Conservation (phyloP, 2,329 filamentous ascomycete genomes). For the Dothideomycetes sp. region DNA sequence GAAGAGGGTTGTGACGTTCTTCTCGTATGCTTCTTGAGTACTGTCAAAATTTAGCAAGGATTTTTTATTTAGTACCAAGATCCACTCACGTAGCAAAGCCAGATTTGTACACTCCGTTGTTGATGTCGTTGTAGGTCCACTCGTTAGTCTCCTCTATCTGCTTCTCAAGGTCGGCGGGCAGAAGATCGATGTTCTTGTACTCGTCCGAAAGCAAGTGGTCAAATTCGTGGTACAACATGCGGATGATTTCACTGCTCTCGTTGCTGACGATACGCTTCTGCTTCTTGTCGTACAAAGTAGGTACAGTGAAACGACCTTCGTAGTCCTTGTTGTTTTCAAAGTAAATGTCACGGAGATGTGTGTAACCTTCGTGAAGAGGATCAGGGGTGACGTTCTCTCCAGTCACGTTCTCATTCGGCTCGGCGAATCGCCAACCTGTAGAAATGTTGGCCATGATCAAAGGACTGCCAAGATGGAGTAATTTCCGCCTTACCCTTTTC, state of each 20-base stretch:
- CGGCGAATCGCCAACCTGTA: constrained; percentile 74
- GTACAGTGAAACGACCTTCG: constrained; percentile 74
- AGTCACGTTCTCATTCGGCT: constrained; percentile 47
- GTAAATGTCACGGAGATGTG: constrained; percentile 70
- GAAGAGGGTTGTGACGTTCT: constrained; percentile 39
- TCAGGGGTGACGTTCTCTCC: constrained; percentile 50
- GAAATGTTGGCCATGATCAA: neutral
- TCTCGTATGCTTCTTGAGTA: constrained; percentile 42
- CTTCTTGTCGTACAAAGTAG: constrained; percentile 64
- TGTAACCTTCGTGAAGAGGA: constrained; percentile 58
- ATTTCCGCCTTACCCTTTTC: constrained; percentile 44
- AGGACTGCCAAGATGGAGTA: neutral
- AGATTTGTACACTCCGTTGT: constrained; percentile 37
- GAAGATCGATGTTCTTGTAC: constrained; percentile 36
- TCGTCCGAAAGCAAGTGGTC: constrained; percentile 41
- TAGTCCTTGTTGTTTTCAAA: constrained; percentile 66
- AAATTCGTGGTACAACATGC: constrained; percentile 75
- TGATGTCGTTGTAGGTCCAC: constrained; percentile 40
- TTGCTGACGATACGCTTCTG: constrained; percentile 65
- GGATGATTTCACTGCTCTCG: constrained; percentile 79
- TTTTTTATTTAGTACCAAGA: neutral
- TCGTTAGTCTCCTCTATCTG: constrained; percentile 42
- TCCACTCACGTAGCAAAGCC: constrained; percentile 38
- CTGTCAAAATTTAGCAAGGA: constrained; percentile 17
- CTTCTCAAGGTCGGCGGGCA: constrained; percentile 35